phyloP scores from a whole-genome alignment of 257 asterid genomes.

The Vinca minor region DNA sequence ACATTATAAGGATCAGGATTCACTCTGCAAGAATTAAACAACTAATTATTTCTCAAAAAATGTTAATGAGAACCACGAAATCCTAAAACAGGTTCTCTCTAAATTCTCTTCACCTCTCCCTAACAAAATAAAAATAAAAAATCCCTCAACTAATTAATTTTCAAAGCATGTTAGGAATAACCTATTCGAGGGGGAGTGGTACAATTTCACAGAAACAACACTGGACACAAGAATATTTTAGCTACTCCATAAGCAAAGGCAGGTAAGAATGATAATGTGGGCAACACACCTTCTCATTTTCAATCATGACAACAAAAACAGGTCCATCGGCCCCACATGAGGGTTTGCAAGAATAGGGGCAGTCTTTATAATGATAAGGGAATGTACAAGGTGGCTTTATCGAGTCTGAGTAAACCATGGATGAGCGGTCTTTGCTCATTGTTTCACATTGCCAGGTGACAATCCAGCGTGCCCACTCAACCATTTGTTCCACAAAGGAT shows the following conservation, averaged over 20 bases:
- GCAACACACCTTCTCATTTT: conserved; percentile 74
- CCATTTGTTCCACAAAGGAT: conserved; percentile 87
- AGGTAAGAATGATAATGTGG: background rate
- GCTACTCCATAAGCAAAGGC: background rate
- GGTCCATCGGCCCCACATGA: conserved; percentile 67
- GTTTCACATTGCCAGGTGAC: conserved; percentile 94
- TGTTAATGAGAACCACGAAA: too few relatives aligned
- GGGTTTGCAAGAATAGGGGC: conserved; percentile 74
- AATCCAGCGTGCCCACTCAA: conserved; percentile 99
- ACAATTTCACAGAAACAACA: background rate
- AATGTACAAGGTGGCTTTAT: conserved; percentile 64
- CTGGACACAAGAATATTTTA: background rate
- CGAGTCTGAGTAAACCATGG: conserved; percentile 40
- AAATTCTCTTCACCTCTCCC: background rate
- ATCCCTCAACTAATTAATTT: background rate
- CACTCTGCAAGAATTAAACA: background rate
- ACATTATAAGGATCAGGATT: background rate
- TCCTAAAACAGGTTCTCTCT: background rate
- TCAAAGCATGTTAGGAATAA: background rate
- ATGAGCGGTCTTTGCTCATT: conserved; percentile 47
- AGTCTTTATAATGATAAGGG: conserved; percentile 71
- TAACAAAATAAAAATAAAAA: background rate
- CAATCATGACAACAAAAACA: conserved; percentile 66
- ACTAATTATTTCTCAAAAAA: background rate
- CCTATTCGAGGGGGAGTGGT: background rate